Conservation (phyloP, 23 red algal species). For the Gracilaria gracilis region DNA sequence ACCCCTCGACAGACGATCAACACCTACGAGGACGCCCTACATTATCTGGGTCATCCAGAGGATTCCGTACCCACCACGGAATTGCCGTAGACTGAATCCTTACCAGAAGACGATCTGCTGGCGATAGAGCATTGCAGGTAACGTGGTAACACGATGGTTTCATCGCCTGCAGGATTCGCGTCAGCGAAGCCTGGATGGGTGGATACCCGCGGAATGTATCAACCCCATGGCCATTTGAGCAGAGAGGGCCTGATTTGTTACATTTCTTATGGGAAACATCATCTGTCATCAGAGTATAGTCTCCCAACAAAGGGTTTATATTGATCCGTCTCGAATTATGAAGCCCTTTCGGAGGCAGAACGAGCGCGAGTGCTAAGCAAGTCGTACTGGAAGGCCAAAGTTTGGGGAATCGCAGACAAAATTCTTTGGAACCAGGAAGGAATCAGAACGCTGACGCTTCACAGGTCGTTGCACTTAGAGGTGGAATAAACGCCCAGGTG, state of each 20-base stretch:
- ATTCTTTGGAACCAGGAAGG: neutral
- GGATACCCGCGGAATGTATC: neutral
- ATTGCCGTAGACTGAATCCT: neutral
- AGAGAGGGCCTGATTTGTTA: slow-evolving; percentile 24
- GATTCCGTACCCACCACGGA: neutral
- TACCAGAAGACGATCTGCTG: slow-evolving; percentile 4
- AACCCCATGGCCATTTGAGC: neutral
- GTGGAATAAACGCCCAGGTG: neutral
- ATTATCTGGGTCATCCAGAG: neutral
- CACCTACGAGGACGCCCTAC: neutral
- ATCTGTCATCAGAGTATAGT: slow-evolving; percentile 15
- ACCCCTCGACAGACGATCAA: neutral
- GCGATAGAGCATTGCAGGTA: slow-evolving; percentile 1
- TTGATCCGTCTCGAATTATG: slow-evolving; percentile 19
- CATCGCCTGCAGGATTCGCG: neutral
- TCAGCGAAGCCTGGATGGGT: slow-evolving; percentile 23
- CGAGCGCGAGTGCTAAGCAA: neutral
- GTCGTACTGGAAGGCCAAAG: slow-evolving; percentile 34
- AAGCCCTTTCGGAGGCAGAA: neutral
- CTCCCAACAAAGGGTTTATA: neutral
- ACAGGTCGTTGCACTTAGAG: neutral
- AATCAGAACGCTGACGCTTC: neutral
- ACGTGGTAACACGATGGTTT: neutral
- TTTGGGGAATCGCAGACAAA: neutral
- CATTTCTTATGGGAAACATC: slow-evolving; percentile 5